Conservation (phyloP, 2,329 filamentous ascomycete genomes). For the Fusarium azukiicola region DNA sequence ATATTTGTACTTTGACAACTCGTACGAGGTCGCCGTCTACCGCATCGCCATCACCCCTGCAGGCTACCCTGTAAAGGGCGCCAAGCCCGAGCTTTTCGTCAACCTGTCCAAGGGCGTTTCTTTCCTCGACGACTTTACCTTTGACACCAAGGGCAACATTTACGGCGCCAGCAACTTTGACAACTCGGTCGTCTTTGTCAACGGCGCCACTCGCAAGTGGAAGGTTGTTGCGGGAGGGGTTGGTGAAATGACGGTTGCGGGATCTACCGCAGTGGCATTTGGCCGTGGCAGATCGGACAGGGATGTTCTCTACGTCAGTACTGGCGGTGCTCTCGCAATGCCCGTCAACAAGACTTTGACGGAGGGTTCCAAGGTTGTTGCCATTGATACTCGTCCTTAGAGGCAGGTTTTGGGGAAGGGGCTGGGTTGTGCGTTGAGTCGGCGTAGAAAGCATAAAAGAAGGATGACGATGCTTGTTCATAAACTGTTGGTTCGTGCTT, state of each 20-base stretch:
- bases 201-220: conserved; percentile 35
- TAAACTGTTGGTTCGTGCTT: not conserved
- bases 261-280: conserved; percentile 47
- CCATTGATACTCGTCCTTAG: conserved; percentile 25
- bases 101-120: conserved; percentile 32
- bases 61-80: conserved; percentile 38
- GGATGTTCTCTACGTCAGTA: conserved; percentile 40
- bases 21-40: conserved; percentile 35
- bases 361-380: conserved; percentile 49
- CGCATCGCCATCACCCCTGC: conserved; percentile 40
- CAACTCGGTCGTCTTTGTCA: conserved; percentile 45
- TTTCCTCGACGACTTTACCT: conserved; percentile 51
- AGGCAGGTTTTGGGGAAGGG: not conserved
- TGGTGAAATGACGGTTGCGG: conserved; percentile 45
- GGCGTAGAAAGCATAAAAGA: not conserved
- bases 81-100: conserved; percentile 44
- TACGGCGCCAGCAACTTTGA: conserved; percentile 48
- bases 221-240: conserved; percentile 41
- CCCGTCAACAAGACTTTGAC: conserved; percentile 44
- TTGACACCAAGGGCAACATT: conserved; percentile 46
- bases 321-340: conserved; percentile 36
- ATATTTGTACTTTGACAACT: conserved; percentile 47
- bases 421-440: not conserved
- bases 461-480: not conserved
- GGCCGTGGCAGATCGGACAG: conserved; percentile 38